Evolutionary conservation across 805 yeast genomes (phyloP).

Genomic region (Candida argentea): DNA sequence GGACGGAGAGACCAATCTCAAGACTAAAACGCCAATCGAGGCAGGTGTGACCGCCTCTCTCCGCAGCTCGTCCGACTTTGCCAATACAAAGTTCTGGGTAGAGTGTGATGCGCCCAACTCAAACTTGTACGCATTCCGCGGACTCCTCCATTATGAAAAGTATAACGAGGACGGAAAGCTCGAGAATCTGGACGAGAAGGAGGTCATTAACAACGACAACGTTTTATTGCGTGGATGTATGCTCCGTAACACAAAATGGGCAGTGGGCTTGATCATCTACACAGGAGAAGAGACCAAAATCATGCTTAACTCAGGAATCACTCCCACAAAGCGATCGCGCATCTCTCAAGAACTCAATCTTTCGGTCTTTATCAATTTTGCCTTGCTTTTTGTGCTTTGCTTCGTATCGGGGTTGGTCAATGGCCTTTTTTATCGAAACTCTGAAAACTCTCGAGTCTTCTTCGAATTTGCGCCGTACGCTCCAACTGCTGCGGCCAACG

Average conservation of each 20-base stretch:
- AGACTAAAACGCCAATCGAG: conserved; percentile 42
- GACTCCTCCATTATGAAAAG: conserved; percentile 47
- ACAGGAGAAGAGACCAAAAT: conserved; percentile 76
- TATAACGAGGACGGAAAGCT: conserved; percentile 20
- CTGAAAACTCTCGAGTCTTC: conserved; percentile 42
- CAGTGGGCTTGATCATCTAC: conserved; percentile 62
- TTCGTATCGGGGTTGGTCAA: conserved; percentile 61
- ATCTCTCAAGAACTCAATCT: conserved; percentile 64
- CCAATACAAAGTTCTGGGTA: conserved; percentile 45
- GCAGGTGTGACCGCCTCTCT: conserved; percentile 39
- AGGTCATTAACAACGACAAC: conserved; percentile 62
- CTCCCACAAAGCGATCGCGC: conserved; percentile 70
- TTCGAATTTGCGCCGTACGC: conserved; percentile 67
- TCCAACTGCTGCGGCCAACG: conserved; percentile 55
- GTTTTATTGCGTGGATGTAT: conserved; percentile 65
- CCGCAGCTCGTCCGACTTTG: conserved; percentile 49
- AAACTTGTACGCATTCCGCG: conserved; percentile 55
- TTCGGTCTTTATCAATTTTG: conserved; percentile 59
- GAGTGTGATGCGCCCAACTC: conserved; percentile 69
- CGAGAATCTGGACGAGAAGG: conserved; percentile 35
- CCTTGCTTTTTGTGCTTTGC: conserved; percentile 55
- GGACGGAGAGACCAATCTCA: conserved; percentile 48
- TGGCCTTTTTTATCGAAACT: conserved; percentile 49
- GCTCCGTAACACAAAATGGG: conserved; percentile 80
- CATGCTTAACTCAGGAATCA: conserved; percentile 70